phyloP scores from a whole-genome alignment of 2,329 filamentous ascomycete species.

The Exophiala sp. region DNA sequence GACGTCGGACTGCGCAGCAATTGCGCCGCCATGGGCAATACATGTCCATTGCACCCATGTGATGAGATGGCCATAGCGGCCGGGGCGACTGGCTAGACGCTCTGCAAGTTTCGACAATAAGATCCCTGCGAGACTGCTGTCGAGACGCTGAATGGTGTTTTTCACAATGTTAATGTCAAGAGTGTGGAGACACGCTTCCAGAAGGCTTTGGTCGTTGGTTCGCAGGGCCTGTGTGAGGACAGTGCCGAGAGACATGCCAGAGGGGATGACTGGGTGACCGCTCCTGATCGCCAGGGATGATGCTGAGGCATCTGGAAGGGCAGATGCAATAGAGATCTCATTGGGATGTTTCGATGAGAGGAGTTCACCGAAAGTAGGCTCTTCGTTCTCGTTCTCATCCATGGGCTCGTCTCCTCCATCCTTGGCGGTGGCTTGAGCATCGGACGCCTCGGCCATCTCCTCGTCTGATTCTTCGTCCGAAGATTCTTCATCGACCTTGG shows the following conservation, averaged over 20 bases:
- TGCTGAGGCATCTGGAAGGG: constrained; percentile 43
- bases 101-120: constrained; percentile 81
- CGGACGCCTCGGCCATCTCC: constrained; percentile 32
- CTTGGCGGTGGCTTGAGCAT: constrained; percentile 30
- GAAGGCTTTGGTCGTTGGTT: constrained; percentile 81
- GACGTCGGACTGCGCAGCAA: constrained; percentile 79
- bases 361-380: constrained; percentile 81
- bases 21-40: constrained; percentile 81
- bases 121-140: constrained; percentile 71
- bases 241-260: constrained; percentile 75
- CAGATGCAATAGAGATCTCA: constrained; percentile 37
- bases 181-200: constrained; percentile 86
- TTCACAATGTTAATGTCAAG: constrained; percentile 71
- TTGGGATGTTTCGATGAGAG: constrained; percentile 56
- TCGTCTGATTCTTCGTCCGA: constrained; percentile 31
- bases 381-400: constrained; percentile 39
- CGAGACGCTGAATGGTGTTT: constrained; percentile 82
- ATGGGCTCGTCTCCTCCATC: constrained; percentile 31
- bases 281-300: constrained; percentile 35
- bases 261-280: constrained; percentile 53
- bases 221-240: constrained; percentile 90
- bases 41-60: constrained; percentile 95
- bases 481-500: neutral
- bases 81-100: constrained; percentile 77
- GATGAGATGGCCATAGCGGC: constrained; percentile 82